Conservation (phyloP, 306 rosid genomes). For the Acacia acuminata region DNA sequence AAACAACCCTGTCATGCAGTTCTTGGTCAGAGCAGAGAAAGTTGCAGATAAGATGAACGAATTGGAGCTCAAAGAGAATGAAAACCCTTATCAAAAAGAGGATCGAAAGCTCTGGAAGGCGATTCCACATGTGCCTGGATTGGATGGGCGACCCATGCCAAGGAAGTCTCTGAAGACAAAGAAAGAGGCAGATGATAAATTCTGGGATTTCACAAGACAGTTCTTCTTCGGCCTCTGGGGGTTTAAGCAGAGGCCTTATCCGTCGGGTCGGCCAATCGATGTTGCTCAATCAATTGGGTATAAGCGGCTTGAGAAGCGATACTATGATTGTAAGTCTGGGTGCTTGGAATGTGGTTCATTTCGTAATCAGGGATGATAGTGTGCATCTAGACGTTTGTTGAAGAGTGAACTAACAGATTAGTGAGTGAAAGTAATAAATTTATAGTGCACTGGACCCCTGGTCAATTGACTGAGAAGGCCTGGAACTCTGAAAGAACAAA, state of each 20-base stretch:
- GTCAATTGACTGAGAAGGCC: neutral
- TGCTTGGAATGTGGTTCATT: neutral
- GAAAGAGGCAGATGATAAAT: slow-evolving; percentile 54
- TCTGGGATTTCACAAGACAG: slow-evolving; percentile 90
- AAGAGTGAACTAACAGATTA: neutral
- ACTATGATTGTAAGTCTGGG: slow-evolving; percentile 84
- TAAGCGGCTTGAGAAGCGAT: slow-evolving; percentile 72
- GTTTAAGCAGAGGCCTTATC: slow-evolving; percentile 82
- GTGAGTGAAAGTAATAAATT: neutral
- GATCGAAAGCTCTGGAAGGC: slow-evolving; percentile 72
- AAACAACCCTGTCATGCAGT: slow-evolving; percentile 60
- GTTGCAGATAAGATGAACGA: slow-evolving; percentile 60
- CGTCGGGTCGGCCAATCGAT: slow-evolving; percentile 81
- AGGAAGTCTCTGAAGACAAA: slow-evolving; percentile 60
- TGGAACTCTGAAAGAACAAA: neutral
- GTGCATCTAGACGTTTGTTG: neutral
- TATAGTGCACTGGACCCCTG: neutral
- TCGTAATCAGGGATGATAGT: neutral
- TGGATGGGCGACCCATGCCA: slow-evolving; percentile 90
- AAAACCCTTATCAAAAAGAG: slow-evolving; percentile 55
- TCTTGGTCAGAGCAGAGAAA: slow-evolving; percentile 60
- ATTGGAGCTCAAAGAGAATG: slow-evolving; percentile 63
- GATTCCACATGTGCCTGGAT: slow-evolving; percentile 67
- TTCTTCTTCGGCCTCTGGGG: slow-evolving; percentile 89
- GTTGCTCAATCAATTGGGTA: slow-evolving; percentile 95